Percentiles rank a stretch among this genome's conserved stretches.
Evolutionary conservation across 176 grass and related monocot genomes (phyloP).

Genomic region (Urochloa ruziziensis): DNA sequence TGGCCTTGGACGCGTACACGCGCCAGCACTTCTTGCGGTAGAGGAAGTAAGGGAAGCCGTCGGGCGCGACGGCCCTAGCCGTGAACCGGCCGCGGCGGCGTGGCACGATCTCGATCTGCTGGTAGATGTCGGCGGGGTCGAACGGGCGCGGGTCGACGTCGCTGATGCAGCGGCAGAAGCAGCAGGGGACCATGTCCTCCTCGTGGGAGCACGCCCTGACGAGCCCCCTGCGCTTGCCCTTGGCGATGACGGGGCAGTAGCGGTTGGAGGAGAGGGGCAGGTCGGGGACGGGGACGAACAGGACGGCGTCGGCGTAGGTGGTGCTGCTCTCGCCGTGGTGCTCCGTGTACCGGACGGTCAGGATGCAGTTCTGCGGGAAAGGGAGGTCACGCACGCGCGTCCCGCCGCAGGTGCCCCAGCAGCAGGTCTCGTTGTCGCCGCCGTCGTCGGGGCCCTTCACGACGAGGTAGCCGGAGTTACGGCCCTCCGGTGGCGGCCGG

Average conservation of each 20-base stretch:
- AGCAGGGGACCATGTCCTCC: conserved; percentile 52
- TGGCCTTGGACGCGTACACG: conserved; percentile 29
- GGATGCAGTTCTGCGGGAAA: conserved; percentile 55
- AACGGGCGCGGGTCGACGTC: conserved; percentile 48
- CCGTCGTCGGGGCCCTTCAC: conserved; percentile 28
- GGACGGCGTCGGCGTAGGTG: conserved; percentile 32
- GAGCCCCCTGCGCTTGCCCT: conserved; percentile 41
- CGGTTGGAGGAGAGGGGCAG: conserved; percentile 54
- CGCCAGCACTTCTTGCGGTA: conserved; percentile 48
- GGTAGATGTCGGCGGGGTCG: conserved; percentile 60
- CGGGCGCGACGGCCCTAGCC: conserved; percentile 45
- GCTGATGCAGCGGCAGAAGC: conserved; percentile 44
- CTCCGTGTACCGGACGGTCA: conserved; percentile 38
- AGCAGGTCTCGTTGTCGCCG: conserved; percentile 26
- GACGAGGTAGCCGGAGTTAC: conserved; percentile 35
- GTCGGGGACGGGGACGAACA: conserved; percentile 68
- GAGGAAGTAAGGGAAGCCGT: conserved; percentile 39
- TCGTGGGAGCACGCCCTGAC: conserved; percentile 51
- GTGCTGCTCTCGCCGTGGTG: conserved; percentile 8
- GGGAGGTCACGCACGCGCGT: conserved; percentile 52
- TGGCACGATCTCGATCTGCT: conserved; percentile 58
- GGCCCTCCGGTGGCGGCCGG: conserved; percentile 30
- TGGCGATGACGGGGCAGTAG: conserved; percentile 51
- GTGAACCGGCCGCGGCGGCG: conserved; percentile 38
- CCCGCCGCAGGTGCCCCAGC: conserved; percentile 38